Evolutionary conservation across 805 yeast species (phyloP).

Genomic region (Ogataea allantospora): DNA sequence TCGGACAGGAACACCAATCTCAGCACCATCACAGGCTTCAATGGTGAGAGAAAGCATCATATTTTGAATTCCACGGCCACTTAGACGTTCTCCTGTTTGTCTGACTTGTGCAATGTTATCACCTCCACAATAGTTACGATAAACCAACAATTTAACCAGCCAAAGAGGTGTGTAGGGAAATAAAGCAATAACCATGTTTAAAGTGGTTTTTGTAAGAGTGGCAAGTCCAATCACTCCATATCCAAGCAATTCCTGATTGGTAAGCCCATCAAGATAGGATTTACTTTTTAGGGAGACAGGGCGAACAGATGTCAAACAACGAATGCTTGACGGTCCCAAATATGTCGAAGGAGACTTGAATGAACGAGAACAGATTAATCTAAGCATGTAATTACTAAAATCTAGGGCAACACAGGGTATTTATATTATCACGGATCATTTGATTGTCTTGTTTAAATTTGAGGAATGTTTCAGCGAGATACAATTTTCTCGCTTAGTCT

Average conservation of each 20-base stretch:
- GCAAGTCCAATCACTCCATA: constrained; percentile 68
- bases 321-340: neutral
- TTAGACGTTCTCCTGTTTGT: constrained; percentile 64
- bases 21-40: constrained; percentile 85
- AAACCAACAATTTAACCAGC: constrained; percentile 68
- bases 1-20: constrained; percentile 46
- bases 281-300: constrained; percentile 1
- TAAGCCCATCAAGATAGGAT: constrained; percentile 51
- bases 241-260: constrained; percentile 56
- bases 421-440: neutral
- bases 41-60: constrained; percentile 95
- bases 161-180: constrained; percentile 77
- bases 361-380: neutral
- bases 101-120: constrained; percentile 69
- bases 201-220: constrained; percentile 60
- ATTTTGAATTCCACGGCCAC: constrained; percentile 77
- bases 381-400: constrained; percentile 2
- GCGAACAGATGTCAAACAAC: neutral
- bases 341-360: neutral
- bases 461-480: constrained; percentile 10
- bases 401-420: constrained; percentile 1
- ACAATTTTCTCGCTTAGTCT: constrained; percentile 6
- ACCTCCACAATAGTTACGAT: constrained; percentile 89
- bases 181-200: constrained; percentile 57
- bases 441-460: neutral